Evolutionary conservation across 371 early-diverging fungal genomes (phyloP), one percentile per base, ranked within the genome.

Genomic region (Haplosporangium sp.): DNA sequence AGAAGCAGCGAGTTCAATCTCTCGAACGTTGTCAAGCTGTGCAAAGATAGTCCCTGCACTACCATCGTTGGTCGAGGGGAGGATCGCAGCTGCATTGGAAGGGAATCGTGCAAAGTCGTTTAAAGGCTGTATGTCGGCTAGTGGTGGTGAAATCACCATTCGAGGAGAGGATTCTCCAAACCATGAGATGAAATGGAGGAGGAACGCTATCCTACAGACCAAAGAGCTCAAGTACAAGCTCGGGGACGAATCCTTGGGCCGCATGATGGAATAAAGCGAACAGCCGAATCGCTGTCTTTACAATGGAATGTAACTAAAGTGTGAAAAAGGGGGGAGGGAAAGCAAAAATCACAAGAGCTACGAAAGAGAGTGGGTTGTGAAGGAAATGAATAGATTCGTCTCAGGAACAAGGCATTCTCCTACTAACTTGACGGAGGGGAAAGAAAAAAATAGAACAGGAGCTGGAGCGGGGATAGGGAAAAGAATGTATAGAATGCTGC

Each of bases 191-290:
- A 74, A 42, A 23, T 43, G 51, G 55, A 63, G 43, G 50, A 71
- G 38, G n/a, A 64, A 48, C 45, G 72, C 50, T 63, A 71, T 59
- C 64, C 67, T 51, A 60, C 59, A 67, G 66, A 69, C 55, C 62
- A 70, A 53, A 56, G 71, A 43, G 61, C 70, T 59, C 62, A 71
- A 45, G 59, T 59, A 71, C 60, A 70, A 41, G 71, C 45, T 52
- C 55, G n/a, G 36, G 21, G 55, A 54, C 67, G 67, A 67, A 71
- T 63, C 72, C 71, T 54, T 66, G 64, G 60, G 63, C 67, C 72
- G 62, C 77, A 76, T 76, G 41, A 10, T 53, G 43, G 53, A 29
- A n/a, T n/a, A 18, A 43, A 43, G 20, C 43, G 62, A 46, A 37
- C 46, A 18, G 29, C 29, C 29, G 29, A 29, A 4, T 29, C 4